phyloP scores from a whole-genome alignment of 75 land plant species.

The Chamaecyparis obtusa region DNA sequence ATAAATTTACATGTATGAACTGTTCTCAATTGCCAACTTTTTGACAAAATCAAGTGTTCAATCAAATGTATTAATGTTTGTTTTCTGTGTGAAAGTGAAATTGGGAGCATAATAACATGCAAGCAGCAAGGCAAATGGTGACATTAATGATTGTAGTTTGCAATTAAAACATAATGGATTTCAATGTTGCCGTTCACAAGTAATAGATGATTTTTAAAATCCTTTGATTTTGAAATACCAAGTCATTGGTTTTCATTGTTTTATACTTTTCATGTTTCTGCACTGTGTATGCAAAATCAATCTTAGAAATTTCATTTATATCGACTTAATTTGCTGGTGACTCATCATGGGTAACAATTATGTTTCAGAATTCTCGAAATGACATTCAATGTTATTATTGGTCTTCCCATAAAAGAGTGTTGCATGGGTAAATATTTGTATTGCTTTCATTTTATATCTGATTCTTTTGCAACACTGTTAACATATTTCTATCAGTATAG shows the following conservation, averaged over 20 bases:
- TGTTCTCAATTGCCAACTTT: neutral
- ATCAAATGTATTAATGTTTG: neutral
- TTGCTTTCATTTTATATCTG: neutral
- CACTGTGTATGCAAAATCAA: neutral
- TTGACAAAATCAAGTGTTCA: neutral
- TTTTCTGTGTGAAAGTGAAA: neutral
- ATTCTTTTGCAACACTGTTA: neutral
- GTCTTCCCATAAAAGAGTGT: neutral
- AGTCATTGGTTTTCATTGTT: neutral
- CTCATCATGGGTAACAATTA: neutral
- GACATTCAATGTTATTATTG: neutral
- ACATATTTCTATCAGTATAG: neutral
- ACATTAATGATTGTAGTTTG: neutral
- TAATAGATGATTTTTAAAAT: neutral
- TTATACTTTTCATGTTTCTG: too few relatives aligned
- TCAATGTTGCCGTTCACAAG: neutral
- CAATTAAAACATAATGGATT: neutral
- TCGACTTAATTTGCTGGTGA: neutral
- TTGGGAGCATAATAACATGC: neutral
- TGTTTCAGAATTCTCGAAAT: neutral
- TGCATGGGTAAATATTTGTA: neutral
- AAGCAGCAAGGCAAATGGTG: neutral
- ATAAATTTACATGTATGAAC: neutral
- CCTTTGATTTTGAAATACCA: neutral
- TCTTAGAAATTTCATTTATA: neutral